These are phyloP conservation scores for Datura wrightii DNA, from an alignment of 257 asterid genomes.

Conservation along the genomic window DNA sequence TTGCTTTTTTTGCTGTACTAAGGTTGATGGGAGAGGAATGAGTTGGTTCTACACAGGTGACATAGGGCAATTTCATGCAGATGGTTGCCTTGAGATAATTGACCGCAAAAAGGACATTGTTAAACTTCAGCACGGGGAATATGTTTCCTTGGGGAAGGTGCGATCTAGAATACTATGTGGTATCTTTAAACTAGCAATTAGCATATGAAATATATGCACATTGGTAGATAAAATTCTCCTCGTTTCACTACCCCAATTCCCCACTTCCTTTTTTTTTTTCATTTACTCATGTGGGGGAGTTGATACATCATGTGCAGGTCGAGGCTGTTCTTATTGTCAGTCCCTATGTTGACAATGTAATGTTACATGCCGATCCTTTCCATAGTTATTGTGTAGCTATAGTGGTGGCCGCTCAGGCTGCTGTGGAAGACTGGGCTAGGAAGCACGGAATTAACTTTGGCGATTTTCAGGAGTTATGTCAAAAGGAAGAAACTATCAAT, in stretches of 20 bases:
- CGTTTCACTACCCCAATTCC: not conserved
- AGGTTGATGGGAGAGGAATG: conserved; percentile 88
- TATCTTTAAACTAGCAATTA: conserved; percentile 9
- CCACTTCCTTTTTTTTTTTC: not conserved
- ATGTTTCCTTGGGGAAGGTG: conserved; percentile 97
- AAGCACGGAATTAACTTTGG: conserved; percentile 58
- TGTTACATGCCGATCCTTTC: conserved; percentile 91
- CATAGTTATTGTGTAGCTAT: conserved; percentile 87
- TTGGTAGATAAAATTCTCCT: conserved; percentile 20
- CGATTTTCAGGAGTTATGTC: conserved; percentile 74
- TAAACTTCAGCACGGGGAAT: conserved; percentile 97
- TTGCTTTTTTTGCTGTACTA: conserved; percentile 29
- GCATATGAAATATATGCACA: not conserved
- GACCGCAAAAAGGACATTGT: conserved; percentile 97
- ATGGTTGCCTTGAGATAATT: conserved; percentile 95
- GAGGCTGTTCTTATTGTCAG: conserved; percentile 77
- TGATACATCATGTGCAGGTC: conserved; percentile 59
- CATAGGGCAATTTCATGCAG: conserved; percentile 81
- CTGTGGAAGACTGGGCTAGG: conserved; percentile 86
- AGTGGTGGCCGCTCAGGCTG: conserved; percentile 78
- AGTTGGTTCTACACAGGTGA: conserved; percentile 97
- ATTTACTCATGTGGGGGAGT: conserved; percentile 24
- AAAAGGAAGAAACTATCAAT: conserved; percentile 65
- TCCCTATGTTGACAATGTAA: conserved; percentile 78
- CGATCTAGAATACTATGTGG: not conserved